Base-by-base conservation (phyloP, 176 grass and related monocot genomes). In the Aegilops speltoides region DNA sequence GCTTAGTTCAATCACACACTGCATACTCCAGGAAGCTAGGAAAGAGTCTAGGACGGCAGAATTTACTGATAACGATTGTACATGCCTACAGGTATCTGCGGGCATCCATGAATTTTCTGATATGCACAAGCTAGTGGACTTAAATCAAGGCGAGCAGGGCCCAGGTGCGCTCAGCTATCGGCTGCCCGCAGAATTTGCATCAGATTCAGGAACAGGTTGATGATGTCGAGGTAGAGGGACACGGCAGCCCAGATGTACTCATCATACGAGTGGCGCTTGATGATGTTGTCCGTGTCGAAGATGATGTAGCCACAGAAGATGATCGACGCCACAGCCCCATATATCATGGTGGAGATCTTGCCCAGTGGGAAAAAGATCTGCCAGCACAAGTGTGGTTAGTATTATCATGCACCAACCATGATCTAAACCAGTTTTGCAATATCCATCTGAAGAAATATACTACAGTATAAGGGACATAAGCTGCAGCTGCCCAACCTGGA, bases 261-360 rank as follows among this genome's bases (percentile, higher is more conserved):
- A 34, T 98, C 95, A 0, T 95, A 95, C 0, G 93, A 41, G 77
- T 90, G 79, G 64, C 87, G 84, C 89, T 90, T 93, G 88, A 98
- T 98, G 70, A 95, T 73, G 46, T 93, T 91, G 36, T 93, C 77
- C 0, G 91, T 98, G 76, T 98, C 93, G 10, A 94, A 98, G 73
- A 98, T 84, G 57, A 98, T 94, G 86, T 89, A 95, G 37, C 89
- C 96, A 84, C 83, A 88, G 36, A 98, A 98, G 67, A 98, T 82
- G 10, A 98, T 15, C 1, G 95, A 87, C 8, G 86, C 93, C 36
- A 98, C 3, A 8, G 86, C 89, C 68, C 90, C 93, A 6, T 95
- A 92, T 63, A 95, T 95, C 83, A 88, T 90, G 64, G 77, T 73
- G n/a, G 93, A 90, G 41, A 98, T 86, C 89, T 94, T 95, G 33